phyloP scores from a whole-genome alignment of 2,329 filamentous ascomycete genomes.

The Phialophora tarda region DNA sequence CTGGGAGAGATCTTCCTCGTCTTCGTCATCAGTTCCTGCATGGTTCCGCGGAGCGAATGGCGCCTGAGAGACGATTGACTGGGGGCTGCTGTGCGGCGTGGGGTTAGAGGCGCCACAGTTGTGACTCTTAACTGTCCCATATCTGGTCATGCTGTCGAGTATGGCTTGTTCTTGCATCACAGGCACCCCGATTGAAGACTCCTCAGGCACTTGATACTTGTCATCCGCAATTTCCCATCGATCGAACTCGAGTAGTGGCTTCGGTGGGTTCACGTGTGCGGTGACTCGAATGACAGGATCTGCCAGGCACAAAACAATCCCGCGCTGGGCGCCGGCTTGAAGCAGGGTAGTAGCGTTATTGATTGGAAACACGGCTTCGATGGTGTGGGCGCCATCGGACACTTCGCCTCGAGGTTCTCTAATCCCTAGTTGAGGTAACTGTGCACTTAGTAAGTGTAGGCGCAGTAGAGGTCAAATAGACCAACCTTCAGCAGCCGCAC shows the following conservation, averaged over 20 bases:
- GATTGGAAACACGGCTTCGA: slow-evolving; percentile 20
- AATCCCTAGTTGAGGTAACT: slow-evolving; percentile 3
- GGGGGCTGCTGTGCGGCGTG: slow-evolving; percentile 14
- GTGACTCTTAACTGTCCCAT: slow-evolving; percentile 1
- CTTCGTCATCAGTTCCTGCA: slow-evolving; percentile 9
- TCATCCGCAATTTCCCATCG: slow-evolving; percentile 6
- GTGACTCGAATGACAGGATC: slow-evolving; percentile 17
- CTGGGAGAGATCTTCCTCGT: slow-evolving; percentile 12
- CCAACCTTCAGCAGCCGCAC: slow-evolving; percentile 8
- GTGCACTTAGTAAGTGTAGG: neutral
- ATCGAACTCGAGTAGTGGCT: slow-evolving; percentile 4
- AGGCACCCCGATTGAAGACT: neutral
- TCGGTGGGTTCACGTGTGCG: slow-evolving; percentile 18
- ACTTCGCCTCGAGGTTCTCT: slow-evolving; percentile 15
- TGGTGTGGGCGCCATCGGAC: slow-evolving; percentile 22
- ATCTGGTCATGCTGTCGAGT: slow-evolving; percentile 11
- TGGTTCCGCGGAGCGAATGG: neutral
- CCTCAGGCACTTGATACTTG: neutral
- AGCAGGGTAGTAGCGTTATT: slow-evolving; percentile 1
- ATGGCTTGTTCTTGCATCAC: slow-evolving; percentile 12
- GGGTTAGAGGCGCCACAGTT: neutral
- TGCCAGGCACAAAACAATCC: neutral
- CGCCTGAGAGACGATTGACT: slow-evolving; percentile 24
- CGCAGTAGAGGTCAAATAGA: neutral
- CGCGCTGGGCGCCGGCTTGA: neutral